Conservation (phyloP, 345 rosid genomes). For the Populus deltoides region DNA sequence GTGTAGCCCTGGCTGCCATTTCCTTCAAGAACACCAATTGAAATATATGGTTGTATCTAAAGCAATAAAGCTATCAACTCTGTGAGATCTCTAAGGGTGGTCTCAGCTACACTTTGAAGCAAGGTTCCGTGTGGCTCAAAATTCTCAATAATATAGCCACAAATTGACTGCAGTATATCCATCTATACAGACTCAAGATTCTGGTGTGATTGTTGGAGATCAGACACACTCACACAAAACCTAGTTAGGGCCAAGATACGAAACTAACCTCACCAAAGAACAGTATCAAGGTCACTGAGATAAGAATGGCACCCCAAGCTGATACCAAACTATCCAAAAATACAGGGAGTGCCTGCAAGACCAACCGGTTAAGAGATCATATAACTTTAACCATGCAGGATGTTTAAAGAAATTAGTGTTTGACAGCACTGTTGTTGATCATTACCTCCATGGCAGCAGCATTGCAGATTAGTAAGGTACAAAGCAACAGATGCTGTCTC, state of each 20-base stretch:
- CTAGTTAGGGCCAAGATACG: not conserved
- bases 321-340: conserved; percentile 73
- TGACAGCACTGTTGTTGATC: not conserved
- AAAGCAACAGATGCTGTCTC: conserved; percentile 83
- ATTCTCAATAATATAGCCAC: no score
- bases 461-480: conserved; percentile 79
- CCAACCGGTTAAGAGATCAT: no score
- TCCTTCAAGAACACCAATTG: not conserved
- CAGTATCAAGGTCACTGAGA: conserved; percentile 88
- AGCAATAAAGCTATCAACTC: no score
- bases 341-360: conserved; percentile 73
- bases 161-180: no score
- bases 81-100: no score
- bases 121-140: no score
- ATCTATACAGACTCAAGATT: no score
- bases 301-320: conserved; percentile 88
- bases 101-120: no score
- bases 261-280: conserved; percentile 80
- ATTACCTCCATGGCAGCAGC: conserved; percentile 98
- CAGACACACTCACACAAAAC: no score
- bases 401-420: not conserved
- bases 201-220: no score
- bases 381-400: not conserved
- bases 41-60: no score
- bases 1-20: not conserved